These are phyloP conservation scores for Apiospora rasikravindrae DNA, from an alignment of 2,329 filamentous ascomycete genomes.

Conservation along the genomic window DNA sequence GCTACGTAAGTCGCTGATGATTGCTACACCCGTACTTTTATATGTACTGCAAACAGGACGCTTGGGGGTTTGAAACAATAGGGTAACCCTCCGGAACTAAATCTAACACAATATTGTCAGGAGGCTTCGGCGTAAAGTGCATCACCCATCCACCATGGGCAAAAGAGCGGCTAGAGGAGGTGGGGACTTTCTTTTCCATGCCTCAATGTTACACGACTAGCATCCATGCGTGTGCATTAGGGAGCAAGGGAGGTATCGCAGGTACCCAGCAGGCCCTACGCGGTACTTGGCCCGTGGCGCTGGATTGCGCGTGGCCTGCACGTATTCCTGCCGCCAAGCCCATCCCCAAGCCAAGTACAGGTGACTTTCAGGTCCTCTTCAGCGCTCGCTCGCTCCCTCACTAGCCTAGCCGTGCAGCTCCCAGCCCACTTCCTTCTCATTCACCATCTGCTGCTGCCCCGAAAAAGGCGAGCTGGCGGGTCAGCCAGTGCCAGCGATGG, in stretches of 20 bases:
- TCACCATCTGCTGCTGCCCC: background rate
- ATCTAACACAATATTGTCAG: constrained; percentile 12
- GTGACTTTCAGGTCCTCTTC: background rate
- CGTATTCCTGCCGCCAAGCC: constrained; percentile 2
- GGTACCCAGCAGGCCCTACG: background rate
- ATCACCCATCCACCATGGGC: constrained; percentile 10
- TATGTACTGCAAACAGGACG: background rate
- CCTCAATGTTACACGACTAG: constrained; percentile 7
- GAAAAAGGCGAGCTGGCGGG: background rate
- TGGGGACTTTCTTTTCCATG: constrained; percentile 13
- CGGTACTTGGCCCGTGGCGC: background rate
- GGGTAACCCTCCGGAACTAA: background rate
- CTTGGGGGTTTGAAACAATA: constrained; percentile 4
- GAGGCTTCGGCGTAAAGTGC: constrained; percentile 9
- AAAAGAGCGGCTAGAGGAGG: constrained; percentile 14
- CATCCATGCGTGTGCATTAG: constrained; percentile 10
- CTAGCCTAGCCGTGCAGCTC: constrained; percentile 7
- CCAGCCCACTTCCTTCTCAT: background rate
- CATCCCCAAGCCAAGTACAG: background rate
- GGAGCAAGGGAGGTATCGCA: background rate
- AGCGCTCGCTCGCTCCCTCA: background rate
- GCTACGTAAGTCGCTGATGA: background rate
- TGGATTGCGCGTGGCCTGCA: background rate
- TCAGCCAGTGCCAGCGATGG: constrained; percentile 6
- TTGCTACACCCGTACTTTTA: background rate